Percentiles rank a stretch among this genome's conserved stretches.
Evolutionary conservation across 2,329 filamentous ascomycete genomes (phyloP).

Genomic region (Venturia carpophila): DNA sequence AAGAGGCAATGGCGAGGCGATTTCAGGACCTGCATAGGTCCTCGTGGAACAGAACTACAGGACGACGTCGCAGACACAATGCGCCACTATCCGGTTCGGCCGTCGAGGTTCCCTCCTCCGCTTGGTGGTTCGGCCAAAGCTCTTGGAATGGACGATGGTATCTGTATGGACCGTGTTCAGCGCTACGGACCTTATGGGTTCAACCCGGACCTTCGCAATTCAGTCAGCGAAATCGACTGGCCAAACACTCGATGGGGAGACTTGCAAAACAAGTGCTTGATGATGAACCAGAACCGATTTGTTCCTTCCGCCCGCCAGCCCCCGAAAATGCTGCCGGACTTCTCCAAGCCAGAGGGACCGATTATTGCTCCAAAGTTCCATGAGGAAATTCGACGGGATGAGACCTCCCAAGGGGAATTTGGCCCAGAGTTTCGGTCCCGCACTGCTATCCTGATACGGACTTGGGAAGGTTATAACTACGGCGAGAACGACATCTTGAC

Average conservation of each 20-base stretch:
- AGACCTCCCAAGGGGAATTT: constrained; percentile 22
- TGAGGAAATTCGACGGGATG: constrained; percentile 25
- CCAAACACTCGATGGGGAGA: constrained; percentile 60
- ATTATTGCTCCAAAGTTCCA: neutral
- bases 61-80: constrained; percentile 53
- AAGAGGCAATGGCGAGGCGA: constrained; percentile 47
- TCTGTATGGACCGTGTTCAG: constrained; percentile 54
- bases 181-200: constrained; percentile 51
- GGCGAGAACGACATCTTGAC: constrained; percentile 40
- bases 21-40: constrained; percentile 58
- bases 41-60: constrained; percentile 45
- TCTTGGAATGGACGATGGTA: constrained; percentile 51
- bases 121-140: constrained; percentile 56
- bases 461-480: constrained; percentile 41
- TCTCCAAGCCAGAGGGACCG: constrained; percentile 16
- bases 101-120: constrained; percentile 51
- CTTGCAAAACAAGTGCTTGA: constrained; percentile 58
- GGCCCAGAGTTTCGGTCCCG: constrained; percentile 31
- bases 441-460: constrained; percentile 40
- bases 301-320: constrained; percentile 33
- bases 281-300: constrained; percentile 59
- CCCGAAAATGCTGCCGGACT: constrained; percentile 12
- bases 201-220: constrained; percentile 34
- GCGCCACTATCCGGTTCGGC: constrained; percentile 53
- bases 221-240: constrained; percentile 52